Conservation (phyloP, 805 yeast genomes). For the Pichia nakasei region DNA sequence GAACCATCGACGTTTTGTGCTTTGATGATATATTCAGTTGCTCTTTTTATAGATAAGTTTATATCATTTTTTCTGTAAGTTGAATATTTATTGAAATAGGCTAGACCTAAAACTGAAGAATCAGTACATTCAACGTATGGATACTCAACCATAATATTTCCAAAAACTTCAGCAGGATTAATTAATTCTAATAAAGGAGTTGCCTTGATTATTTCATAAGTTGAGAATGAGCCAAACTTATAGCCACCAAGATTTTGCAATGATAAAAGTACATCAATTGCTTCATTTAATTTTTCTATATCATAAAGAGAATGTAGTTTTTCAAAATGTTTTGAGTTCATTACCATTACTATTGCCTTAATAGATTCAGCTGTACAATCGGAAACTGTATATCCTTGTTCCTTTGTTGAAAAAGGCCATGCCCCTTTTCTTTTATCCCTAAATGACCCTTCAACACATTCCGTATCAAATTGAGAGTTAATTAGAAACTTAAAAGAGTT, state of each 20-base stretch:
- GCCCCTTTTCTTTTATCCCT: slow-evolving; percentile 83
- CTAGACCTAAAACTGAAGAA: slow-evolving; percentile 82
- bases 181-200: slow-evolving; percentile 65
- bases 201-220: slow-evolving; percentile 83
- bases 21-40: slow-evolving; percentile 59
- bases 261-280: slow-evolving; percentile 65
- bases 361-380: slow-evolving; percentile 96
- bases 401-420: slow-evolving; percentile 94
- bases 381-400: slow-evolving; percentile 92
- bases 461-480: slow-evolving; percentile 76
- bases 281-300: slow-evolving; percentile 47
- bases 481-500: slow-evolving; percentile 63
- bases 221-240: slow-evolving; percentile 86
- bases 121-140: slow-evolving; percentile 98
- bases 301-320: slow-evolving; percentile 35
- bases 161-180: slow-evolving; percentile 97
- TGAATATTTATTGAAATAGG: slow-evolving; percentile 61
- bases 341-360: slow-evolving; percentile 90
- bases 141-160: slow-evolving; percentile 96
- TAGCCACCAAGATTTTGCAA: slow-evolving; percentile 73
- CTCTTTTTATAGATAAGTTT: slow-evolving; percentile 58
- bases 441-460: slow-evolving; percentile 67
- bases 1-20: slow-evolving; percentile 78
- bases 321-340: slow-evolving; percentile 46
- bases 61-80: slow-evolving; percentile 63